Evolutionary conservation across 2,329 filamentous ascomycete genomes (phyloP), one percentile per base, ranked within the genome.

Genomic region (Neoscytalidium dimidiatum): DNA sequence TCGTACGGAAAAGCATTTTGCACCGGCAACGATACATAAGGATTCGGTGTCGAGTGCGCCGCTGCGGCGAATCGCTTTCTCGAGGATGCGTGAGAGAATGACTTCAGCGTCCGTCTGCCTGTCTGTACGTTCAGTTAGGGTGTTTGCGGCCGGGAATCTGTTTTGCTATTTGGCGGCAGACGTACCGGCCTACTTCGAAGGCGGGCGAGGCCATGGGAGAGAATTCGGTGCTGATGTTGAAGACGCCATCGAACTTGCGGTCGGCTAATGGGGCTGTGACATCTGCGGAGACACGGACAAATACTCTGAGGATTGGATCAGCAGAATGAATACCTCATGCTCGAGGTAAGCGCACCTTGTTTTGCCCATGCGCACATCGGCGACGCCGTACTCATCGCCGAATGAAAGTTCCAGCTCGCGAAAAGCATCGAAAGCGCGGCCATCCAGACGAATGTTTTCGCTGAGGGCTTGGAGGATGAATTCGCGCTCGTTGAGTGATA

Each of bases 41-140:
- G 94, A 97, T 79, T 99, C 95, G 35, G 94, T 97, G 77, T 98
- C 94, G 44, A 99, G 87, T 6, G 95, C 94, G 70, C 91, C 91
- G 1, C 94, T 97, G 66, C 95, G 90, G 46, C 95, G 93, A 67
- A 98, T 88, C 8, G 95, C 94, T 80, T 97, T 97, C 78, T 99
- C 95, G 21, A 99, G 88, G 46, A 95, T 86, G 35, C 94, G 89
- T 9, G 94, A 93, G 29, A 98, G 87, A 46, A 97, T 86, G 2
- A 94, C 85, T 80, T 98, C 95, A 64, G 90, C 86, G 71, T 96
- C 91, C 68, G 90, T 94, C 53, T 91, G 90, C 62, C 92, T 86
- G 67, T 52, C 92, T 86, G 67, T 49, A 62, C 19, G 57, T 52
- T 66, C 49, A 67, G 65, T 74, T 68, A 74, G 71, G 60, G 65